A percentile compares a stretch with the other conserved stretches of the same genome.
These are phyloP conservation scores for Quaeritorhiza haematococci DNA, from an alignment of 371 early-diverging fungal genomes.

Conservation along the genomic window DNA sequence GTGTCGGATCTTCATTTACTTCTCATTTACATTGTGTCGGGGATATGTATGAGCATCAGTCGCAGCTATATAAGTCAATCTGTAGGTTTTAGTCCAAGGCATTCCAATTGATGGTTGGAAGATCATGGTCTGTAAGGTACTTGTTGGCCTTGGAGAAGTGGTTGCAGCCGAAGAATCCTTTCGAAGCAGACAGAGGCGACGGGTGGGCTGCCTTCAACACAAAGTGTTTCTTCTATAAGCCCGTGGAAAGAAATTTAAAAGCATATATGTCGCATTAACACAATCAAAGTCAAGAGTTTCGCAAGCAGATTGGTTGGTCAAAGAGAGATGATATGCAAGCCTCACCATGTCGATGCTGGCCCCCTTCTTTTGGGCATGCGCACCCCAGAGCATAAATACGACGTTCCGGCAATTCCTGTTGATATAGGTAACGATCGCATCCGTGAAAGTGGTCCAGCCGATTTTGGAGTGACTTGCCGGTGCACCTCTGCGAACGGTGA, in stretches of 20 bases:
- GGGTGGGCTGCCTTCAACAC: conserved; percentile 91
- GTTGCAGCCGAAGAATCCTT: conserved; percentile 71
- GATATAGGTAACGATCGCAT: conserved; percentile 73
- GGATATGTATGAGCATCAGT: too few species aligned
- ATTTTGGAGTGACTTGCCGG: conserved; percentile 83
- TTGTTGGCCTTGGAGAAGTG: conserved; percentile 94
- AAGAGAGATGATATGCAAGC: too few species aligned
- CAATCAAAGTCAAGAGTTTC: neutral
- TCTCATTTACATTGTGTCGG: too few species aligned
- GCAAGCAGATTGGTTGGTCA: neutral
- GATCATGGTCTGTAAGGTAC: too few species aligned
- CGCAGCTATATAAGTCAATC: too few species aligned
- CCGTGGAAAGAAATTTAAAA: neutral
- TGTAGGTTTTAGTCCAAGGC: too few species aligned
- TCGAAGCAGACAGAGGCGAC: conserved; percentile 70
- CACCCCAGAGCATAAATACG: conserved; percentile 99
- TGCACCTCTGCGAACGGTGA: conserved; percentile 83
- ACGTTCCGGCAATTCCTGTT: conserved; percentile 58
- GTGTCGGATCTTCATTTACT: too few species aligned
- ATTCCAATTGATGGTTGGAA: too few species aligned
- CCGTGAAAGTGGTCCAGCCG: conserved; percentile 93
- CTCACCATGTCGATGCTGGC: conserved; percentile 45
- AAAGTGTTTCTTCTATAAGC: conserved; percentile 73
- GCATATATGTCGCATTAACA: too few species aligned
- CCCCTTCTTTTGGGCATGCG: conserved; percentile 76